These are phyloP conservation scores for Papiliotrema laurentii DNA, from an alignment of 1,284 basidiomycete species.

Conservation along the genomic window DNA sequence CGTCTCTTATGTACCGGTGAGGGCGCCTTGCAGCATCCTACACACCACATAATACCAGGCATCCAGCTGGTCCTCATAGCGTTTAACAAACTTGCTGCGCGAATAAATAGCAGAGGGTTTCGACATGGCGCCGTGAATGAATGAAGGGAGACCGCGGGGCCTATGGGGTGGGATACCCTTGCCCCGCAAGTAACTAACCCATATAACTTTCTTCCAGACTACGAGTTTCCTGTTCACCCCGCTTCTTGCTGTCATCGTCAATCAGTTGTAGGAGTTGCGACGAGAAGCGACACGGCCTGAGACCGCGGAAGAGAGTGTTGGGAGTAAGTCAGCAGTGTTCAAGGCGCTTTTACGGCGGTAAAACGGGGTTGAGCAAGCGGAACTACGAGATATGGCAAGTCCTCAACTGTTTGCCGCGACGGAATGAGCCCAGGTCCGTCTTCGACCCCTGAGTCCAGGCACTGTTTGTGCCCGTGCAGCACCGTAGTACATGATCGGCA, in stretches of 20 bases:
- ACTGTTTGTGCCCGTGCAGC: background rate
- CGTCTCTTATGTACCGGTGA: no score
- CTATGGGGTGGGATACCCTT: no score
- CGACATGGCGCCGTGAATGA: no score
- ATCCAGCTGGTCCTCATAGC: no score
- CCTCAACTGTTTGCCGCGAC: background rate
- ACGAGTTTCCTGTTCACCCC: background rate
- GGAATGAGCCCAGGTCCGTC: background rate
- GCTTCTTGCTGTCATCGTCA: background rate
- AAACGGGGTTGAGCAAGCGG: background rate
- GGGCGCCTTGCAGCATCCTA: no score
- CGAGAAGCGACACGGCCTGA: background rate
- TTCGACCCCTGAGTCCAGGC: background rate
- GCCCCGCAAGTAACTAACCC: background rate
- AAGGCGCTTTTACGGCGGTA: background rate
- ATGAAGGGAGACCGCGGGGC: no score
- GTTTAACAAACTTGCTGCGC: no score
- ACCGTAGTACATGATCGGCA: no score
- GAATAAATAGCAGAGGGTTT: no score
- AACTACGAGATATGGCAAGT: background rate
- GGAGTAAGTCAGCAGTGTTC: background rate
- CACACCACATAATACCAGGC: no score
- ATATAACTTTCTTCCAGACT: background rate
- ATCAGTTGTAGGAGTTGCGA: background rate
- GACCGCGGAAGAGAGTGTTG: background rate